Evolutionary conservation across 441 rosid species (phyloP).

Genomic region (Rhodomyrtus psidioides): DNA sequence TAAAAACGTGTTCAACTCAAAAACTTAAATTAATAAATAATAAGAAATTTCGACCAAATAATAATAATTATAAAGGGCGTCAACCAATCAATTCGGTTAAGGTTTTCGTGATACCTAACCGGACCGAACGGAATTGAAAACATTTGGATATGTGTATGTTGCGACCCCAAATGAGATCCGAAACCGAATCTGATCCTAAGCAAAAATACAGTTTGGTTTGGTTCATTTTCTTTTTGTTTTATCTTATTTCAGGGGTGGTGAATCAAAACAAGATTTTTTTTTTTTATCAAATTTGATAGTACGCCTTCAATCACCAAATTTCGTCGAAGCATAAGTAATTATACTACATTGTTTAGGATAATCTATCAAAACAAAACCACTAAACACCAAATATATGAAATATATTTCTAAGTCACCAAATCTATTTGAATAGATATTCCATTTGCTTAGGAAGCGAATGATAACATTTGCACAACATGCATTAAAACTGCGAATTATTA

Average conservation of each 20-base stretch:
- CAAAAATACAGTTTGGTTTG: not conserved
- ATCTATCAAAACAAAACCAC: not conserved
- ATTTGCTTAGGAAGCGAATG: not conserved
- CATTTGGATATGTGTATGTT: not conserved
- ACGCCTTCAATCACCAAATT: not conserved
- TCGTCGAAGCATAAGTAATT: too few relatives aligned
- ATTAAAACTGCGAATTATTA: not conserved
- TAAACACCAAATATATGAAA: not conserved
- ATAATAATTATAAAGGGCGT: too few relatives aligned
- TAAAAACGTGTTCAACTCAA: not conserved
- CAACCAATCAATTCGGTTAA: not conserved
- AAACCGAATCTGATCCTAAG: not conserved
- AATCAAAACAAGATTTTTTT: not conserved
- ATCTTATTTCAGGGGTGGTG: not conserved
- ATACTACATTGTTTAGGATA: not conserved
- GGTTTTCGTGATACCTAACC: not conserved
- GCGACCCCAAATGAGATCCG: not conserved
- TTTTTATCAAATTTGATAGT: too few relatives aligned
- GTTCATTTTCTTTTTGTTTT: too few relatives aligned
- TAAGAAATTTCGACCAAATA: too few relatives aligned
- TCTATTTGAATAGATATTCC: not conserved
- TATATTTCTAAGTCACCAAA: not conserved
- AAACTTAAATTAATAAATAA: too few relatives aligned
- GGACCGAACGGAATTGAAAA: fast-evolving
- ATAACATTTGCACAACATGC: not conserved